phyloP scores from a whole-genome alignment of 352 stramenopile species.

The Labyrinthula sp. region DNA sequence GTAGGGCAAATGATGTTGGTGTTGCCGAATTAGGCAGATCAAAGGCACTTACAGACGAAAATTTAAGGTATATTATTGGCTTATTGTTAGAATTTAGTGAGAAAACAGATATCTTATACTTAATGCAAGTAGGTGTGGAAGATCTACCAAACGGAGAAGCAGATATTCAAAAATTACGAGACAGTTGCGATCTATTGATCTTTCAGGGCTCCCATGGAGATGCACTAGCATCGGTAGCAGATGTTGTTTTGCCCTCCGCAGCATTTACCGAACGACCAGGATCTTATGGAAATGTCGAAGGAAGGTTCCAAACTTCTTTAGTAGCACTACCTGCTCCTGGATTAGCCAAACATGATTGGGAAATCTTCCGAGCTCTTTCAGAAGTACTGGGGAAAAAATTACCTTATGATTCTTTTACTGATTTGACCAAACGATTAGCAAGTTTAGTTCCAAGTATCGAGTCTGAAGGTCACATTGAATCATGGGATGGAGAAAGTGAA shows the following conservation, averaged over 20 bases:
- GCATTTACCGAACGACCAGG: slow-evolving; percentile 25
- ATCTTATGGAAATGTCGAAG: slow-evolving; percentile 28
- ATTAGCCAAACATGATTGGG: slow-evolving; percentile 24
- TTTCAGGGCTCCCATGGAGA: slow-evolving; percentile 27
- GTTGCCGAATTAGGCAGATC: slow-evolving; percentile 17
- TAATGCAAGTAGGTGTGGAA: slow-evolving; percentile 10
- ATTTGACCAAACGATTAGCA: slow-evolving; percentile 12
- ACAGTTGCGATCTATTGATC: slow-evolving; percentile 12
- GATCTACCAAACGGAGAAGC: slow-evolving; percentile 24
- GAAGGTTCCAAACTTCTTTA: slow-evolving; percentile 15
- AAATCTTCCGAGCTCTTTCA: slow-evolving; percentile 27
- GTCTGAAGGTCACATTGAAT: slow-evolving; percentile 5
- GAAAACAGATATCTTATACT: slow-evolving; percentile 16
- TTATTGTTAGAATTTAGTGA: slow-evolving; percentile 4
- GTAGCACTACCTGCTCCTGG: slow-evolving; percentile 11
- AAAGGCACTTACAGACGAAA: too few relatives aligned
- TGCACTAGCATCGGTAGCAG: slow-evolving; percentile 16
- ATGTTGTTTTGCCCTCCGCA: slow-evolving; percentile 15
- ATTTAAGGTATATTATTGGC: too few relatives aligned
- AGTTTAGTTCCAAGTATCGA: slow-evolving; percentile 12
- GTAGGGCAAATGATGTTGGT: slow-evolving; percentile 19
- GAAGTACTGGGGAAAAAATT: slow-evolving; percentile 9
- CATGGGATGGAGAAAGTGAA: slow-evolving; percentile 8
- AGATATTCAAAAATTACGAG: slow-evolving; percentile 12
- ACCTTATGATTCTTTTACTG: slow-evolving; percentile 17